Percentiles rank a stretch among this genome's conserved stretches.
These are phyloP conservation scores for Litchi chinensis DNA, from an alignment of 345 rosid species.

Conservation along the genomic window DNA sequence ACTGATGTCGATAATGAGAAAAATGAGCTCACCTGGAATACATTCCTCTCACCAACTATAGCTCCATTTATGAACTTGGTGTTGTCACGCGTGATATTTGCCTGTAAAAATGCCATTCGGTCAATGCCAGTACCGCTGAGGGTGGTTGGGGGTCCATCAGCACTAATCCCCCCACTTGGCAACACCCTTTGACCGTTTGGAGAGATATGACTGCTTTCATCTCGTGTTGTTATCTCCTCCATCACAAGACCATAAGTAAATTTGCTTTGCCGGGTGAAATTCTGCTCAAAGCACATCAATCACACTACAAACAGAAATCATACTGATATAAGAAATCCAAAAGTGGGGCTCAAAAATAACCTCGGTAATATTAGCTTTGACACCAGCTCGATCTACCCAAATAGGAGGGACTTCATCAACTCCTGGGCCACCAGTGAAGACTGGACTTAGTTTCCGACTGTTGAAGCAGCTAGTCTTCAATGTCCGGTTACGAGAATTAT, in stretches of 20 bases:
- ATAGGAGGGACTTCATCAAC: constrained; percentile 98
- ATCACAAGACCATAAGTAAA: constrained; percentile 95
- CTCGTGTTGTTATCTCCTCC: constrained; percentile 99
- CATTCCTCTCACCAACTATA: constrained; percentile 94
- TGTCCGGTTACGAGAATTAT: constrained; percentile 81
- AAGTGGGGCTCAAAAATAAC: constrained; percentile 34
- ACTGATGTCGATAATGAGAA: background rate
- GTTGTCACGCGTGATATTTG: constrained; percentile 96
- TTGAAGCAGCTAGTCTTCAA: constrained; percentile 88
- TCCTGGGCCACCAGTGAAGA: constrained; percentile 97
- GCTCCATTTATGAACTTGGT: constrained; percentile 94
- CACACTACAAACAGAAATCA: constrained; percentile 20
- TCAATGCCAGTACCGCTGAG: constrained; percentile 97
- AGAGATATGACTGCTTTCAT: constrained; percentile 93
- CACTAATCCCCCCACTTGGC: constrained; percentile 97
- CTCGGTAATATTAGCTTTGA: constrained; percentile 95
- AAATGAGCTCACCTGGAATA: constrained; percentile 76
- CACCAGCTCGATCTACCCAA: constrained; percentile 98
- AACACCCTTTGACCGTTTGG: constrained; percentile 86
- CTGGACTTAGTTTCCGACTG: constrained; percentile 96
- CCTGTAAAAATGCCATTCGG: constrained; percentile 87
- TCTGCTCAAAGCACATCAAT: constrained; percentile 46
- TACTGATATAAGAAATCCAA: background rate
- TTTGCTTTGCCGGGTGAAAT: constrained; percentile 97
- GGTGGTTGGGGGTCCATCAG: constrained; percentile 99